A percentile compares a stretch with the other conserved stretches of the same genome.
These are phyloP conservation scores for Alternaria sp. DNA, from an alignment of 2,329 filamentous ascomycete genomes.

Conservation along the genomic window DNA sequence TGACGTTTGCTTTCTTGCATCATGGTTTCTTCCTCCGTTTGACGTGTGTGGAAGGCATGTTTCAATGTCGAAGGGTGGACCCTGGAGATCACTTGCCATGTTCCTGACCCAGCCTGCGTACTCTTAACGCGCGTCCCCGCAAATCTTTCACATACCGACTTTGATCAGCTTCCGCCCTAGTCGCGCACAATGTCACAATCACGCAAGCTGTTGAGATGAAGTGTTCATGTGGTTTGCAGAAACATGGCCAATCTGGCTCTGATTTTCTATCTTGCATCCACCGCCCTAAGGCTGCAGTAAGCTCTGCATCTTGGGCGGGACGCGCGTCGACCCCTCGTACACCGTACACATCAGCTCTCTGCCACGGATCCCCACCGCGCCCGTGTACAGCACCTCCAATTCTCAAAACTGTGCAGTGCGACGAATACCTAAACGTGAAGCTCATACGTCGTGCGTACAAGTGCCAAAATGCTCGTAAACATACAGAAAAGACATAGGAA, in stretches of 20 bases:
- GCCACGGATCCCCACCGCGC: constrained; percentile 21
- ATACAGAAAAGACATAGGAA: constrained; percentile 38
- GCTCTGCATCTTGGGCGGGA: constrained; percentile 14
- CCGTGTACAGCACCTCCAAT: constrained; percentile 23
- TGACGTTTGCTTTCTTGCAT: background rate
- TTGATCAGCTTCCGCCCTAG: constrained; percentile 1
- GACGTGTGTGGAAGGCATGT: background rate
- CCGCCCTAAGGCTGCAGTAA: constrained; percentile 6
- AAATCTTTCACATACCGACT: constrained; percentile 5
- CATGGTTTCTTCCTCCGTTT: background rate
- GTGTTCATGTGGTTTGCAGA: constrained; percentile 10
- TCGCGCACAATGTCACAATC: background rate
- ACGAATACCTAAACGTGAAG: constrained; percentile 19
- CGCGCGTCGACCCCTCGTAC: constrained; percentile 32
- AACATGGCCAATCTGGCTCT: constrained; percentile 21
- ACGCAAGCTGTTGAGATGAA: background rate
- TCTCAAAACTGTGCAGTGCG: constrained; percentile 12
- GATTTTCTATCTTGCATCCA: constrained; percentile 23
- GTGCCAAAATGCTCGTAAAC: constrained; percentile 32
- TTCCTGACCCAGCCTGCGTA: constrained; percentile 10
- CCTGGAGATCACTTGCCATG: background rate
- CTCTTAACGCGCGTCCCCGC: constrained; percentile 17
- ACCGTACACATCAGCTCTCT: constrained; percentile 3
- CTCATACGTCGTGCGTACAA: constrained; percentile 25
- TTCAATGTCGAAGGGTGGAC: background rate